These are phyloP conservation scores for Starmerella kuoi DNA, from an alignment of 805 yeast genomes.

Conservation along the genomic window DNA sequence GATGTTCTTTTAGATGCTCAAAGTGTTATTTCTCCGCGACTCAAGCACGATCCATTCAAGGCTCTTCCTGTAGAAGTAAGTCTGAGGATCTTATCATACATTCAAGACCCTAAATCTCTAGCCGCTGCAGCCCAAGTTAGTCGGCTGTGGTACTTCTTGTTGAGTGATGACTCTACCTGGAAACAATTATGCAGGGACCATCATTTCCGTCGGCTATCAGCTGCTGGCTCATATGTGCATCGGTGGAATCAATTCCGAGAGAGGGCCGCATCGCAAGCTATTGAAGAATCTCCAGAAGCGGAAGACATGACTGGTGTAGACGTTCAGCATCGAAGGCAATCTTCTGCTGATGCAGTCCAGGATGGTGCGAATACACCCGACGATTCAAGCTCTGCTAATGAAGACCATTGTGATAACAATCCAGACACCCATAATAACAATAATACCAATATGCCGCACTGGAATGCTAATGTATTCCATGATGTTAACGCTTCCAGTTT, in stretches of 20 bases:
- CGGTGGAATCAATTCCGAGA: slow-evolving; percentile 14
- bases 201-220: slow-evolving; percentile 30
- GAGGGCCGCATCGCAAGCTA: slow-evolving; percentile 12
- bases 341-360: neutral
- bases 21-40: slow-evolving; percentile 29
- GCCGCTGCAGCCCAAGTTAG: slow-evolving; percentile 92
- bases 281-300: slow-evolving; percentile 13
- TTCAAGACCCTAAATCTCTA: slow-evolving; percentile 70
- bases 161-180: slow-evolving; percentile 35
- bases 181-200: slow-evolving; percentile 30
- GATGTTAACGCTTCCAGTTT: neutral
- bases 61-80: slow-evolving; percentile 69
- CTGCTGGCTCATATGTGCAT: slow-evolving; percentile 26
- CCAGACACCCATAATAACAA: neutral
- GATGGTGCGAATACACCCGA: neutral
- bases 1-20: slow-evolving; percentile 24
- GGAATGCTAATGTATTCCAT: neutral
- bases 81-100: slow-evolving; percentile 66
- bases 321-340: neutral
- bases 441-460: neutral
- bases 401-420: neutral
- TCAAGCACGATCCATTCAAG: slow-evolving; percentile 34
- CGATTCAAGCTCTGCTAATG: neutral
- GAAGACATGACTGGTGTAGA: neutral
- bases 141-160: slow-evolving; percentile 50